Percentiles rank a stretch among this genome's conserved stretches.
These are phyloP conservation scores for Ustilago nuda DNA, from an alignment of 1,284 basidiomycete genomes.

Conservation along the genomic window DNA sequence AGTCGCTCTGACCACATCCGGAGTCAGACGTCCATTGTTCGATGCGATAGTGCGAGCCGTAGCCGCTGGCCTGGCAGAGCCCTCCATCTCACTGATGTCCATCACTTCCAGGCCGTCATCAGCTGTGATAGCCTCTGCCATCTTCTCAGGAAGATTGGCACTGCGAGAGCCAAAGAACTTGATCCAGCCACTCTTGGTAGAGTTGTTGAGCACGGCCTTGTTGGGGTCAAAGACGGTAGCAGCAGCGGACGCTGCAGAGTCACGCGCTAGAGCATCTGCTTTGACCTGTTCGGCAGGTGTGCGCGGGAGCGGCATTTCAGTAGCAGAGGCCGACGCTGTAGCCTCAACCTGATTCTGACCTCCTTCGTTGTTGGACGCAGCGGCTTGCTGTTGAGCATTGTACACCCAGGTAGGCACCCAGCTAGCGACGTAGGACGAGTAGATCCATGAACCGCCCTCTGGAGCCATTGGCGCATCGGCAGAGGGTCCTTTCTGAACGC, in stretches of 20 bases:
- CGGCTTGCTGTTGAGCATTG: slow-evolving; percentile 39
- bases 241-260: slow-evolving; percentile 14
- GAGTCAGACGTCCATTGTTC: slow-evolving; percentile 16
- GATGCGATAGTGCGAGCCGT: slow-evolving; percentile 13
- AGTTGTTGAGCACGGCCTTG: slow-evolving; percentile 56
- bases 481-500: neutral
- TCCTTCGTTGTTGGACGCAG: neutral
- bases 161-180: slow-evolving; percentile 57
- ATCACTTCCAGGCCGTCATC: slow-evolving; percentile 61
- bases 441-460: slow-evolving; percentile 43
- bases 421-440: slow-evolving; percentile 54
- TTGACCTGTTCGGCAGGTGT: slow-evolving; percentile 66
- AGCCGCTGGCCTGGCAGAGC: neutral
- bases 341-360: neutral
- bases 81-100: slow-evolving; percentile 53
- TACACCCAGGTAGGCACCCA: slow-evolving; percentile 55
- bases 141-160: slow-evolving; percentile 32
- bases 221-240: slow-evolving; percentile 36
- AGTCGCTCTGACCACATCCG: slow-evolving; percentile 17
- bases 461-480: slow-evolving; percentile 4
- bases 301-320: slow-evolving; percentile 8
- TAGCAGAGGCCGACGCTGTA: neutral
- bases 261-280: slow-evolving; percentile 58
- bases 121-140: slow-evolving; percentile 28
- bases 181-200: slow-evolving; percentile 58